Evolutionary conservation across 495 filamentous ascomycete genomes (phyloP), one percentile per base, ranked within the genome.

Genomic region (Glutinoglossum americanum): DNA sequence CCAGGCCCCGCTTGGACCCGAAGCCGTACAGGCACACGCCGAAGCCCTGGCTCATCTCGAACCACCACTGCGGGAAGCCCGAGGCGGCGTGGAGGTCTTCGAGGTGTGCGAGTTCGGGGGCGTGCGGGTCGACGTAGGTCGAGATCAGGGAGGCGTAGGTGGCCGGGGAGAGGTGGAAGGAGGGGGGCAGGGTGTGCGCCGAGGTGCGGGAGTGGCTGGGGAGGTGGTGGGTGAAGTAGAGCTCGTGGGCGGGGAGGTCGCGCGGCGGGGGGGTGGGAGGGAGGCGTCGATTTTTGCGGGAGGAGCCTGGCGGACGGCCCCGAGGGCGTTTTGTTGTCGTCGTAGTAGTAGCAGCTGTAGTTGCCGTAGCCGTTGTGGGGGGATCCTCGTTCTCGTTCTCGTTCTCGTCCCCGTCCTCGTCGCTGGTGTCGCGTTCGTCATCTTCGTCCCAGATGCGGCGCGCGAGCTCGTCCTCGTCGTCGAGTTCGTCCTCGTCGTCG

Each of bases 21-120:
- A 86, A 96, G 30, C 92, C 92, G 65, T 90, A 95, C 2, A 96
- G 69, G 63, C 93, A 92, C 58, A 95, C 75, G 65, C 84, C 94
- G 73, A 95, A 97, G 45, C 82, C 82, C 65, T 95, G 80, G 35
- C 80, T 76, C 23, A 97, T 77, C 70, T 98, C 93, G 63, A 97
- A 98, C 17, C 74, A 69, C 92, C 92, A 98, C 66, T 97, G 92
- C 13, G 82, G 75, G 66, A 94, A 97, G 17, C 83, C 85, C 44
- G 82, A 78, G 5, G 5, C 0, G 47, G 77, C 74, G 66, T 97
- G 89, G 25, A 94, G 71, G 21, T 81, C 75, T 57, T 82, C 73
- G 28, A 98, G 74, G 57, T 83, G 81, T 19, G 78, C 70, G 61
- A 83, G 77, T 55, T 89, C 83, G n/a, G 76, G 68, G 30, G 71